Conservation (phyloP, 2,329 filamentous ascomycete species). For the Canariomyces notabilis region DNA sequence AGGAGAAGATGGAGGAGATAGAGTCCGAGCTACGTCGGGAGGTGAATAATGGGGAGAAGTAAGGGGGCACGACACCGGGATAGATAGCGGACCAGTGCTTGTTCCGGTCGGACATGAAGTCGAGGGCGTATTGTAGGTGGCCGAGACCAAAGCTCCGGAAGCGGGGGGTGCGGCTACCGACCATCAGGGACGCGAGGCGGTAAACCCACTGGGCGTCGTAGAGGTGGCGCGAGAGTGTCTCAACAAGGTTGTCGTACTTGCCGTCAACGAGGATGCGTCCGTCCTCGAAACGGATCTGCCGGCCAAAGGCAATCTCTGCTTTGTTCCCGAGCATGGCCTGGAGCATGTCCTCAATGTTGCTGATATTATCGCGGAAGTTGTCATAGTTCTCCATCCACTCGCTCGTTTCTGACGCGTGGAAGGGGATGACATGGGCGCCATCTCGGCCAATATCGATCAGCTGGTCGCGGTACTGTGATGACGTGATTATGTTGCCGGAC, state of each 20-base stretch:
- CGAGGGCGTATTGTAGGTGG: constrained; percentile 25
- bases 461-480: constrained; percentile 26
- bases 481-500: constrained; percentile 50
- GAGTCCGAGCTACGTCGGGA: neutral
- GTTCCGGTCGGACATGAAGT: constrained; percentile 26
- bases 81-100: constrained; percentile 24
- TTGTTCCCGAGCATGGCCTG: constrained; percentile 21
- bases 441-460: constrained; percentile 30
- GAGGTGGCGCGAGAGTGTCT: constrained; percentile 21
- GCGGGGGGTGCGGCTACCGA: constrained; percentile 20
- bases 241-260: constrained; percentile 3
- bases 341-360: constrained; percentile 45
- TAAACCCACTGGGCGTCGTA: constrained; percentile 33
- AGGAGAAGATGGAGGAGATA: constrained; percentile 4
- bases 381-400: constrained; percentile 27
- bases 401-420: constrained; percentile 20
- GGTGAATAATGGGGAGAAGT: constrained; percentile 25
- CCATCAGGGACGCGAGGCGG: constrained; percentile 27
- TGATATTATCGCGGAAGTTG: constrained; percentile 41
- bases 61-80: constrained; percentile 24
- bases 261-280: neutral
- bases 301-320: constrained; percentile 12
- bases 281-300: constrained; percentile 6
- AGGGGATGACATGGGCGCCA: constrained; percentile 30
- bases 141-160: constrained; percentile 12